Evolutionary conservation across 2,329 filamentous ascomycete genomes (phyloP), one percentile per base, ranked within the genome.

Genomic region (Trichoderma citrinoviride): DNA sequence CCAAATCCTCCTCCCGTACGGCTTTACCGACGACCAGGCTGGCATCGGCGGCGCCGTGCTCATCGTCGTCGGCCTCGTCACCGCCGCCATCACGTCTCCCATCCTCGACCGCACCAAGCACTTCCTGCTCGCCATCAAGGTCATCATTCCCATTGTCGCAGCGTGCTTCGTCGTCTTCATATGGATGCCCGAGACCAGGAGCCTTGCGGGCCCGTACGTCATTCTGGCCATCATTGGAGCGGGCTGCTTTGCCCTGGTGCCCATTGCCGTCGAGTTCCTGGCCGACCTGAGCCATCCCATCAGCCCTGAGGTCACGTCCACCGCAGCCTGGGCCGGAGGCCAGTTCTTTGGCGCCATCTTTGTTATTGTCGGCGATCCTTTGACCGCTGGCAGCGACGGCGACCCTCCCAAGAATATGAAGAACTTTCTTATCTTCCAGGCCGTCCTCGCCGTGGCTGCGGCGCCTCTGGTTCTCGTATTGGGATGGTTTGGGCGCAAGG

Each of bases 41-140:
- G 95, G 95, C 40, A 93, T 98, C 71, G 92, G 89, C 12, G 95
- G 95, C 68, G 95, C 91, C 0, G 77, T 98, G 8, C 84, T 98
- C 40, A 98, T 98, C 74, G 83, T 97, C 53, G 91, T 95, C 61
- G 95, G 95, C 8, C 86, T 99, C 1, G 82, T 96, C 50, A 77
- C 85, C 5, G 85, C 92, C 0, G 95, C 92, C 15, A 81, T 96
- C 67, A 83, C 87, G 0, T 91, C 89, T 0, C 94, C 94, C 0
- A 82, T 97, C 69, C 86, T 96, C 68, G 95, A 98, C 79, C 86
- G 89, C 60, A 93, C 88, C 64, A 96, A 97, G 76, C 81, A 85
- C 27, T 96, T 93, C 73, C 80, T 97, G 0, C 74, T 85, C 4
- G 85, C 88, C 25, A 87, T 96, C 76, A 92, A 91, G 72, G 69